Evolutionary conservation across 164 flowering plant species (phyloP).

Genomic region (Liriodendron chinense): DNA sequence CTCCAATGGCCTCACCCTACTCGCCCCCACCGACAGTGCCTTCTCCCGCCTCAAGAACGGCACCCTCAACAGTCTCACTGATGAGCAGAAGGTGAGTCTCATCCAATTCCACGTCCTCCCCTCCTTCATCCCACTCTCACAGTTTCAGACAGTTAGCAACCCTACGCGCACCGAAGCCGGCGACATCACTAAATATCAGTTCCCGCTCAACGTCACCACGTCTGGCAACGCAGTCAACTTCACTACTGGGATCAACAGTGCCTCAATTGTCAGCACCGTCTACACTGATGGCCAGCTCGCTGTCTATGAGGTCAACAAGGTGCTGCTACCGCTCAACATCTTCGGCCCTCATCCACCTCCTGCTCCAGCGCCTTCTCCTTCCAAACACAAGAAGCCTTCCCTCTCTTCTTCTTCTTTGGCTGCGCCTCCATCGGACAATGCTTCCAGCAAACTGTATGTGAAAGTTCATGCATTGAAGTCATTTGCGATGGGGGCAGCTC

Average conservation of each 20-base stretch:
- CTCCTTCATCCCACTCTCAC: slow-evolving; percentile 35
- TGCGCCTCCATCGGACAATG: neutral
- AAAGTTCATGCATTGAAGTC: neutral
- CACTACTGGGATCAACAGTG: slow-evolving; percentile 55
- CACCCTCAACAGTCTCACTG: slow-evolving; percentile 60
- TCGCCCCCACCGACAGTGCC: slow-evolving; percentile 77
- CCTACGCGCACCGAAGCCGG: slow-evolving; percentile 90
- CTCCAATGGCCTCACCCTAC: slow-evolving; percentile 56
- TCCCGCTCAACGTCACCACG: slow-evolving; percentile 69
- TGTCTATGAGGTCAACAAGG: slow-evolving; percentile 77
- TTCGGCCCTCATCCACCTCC: slow-evolving; percentile 67
- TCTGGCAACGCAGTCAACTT: slow-evolving; percentile 62
- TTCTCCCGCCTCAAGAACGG: slow-evolving; percentile 64
- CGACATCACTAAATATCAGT: slow-evolving; percentile 31
- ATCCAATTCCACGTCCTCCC: slow-evolving; percentile 77
- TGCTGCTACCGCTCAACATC: slow-evolving; percentile 61
- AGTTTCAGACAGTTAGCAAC: slow-evolving; percentile 81
- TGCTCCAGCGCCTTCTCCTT: slow-evolving; percentile 40
- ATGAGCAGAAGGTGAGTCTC: slow-evolving; percentile 53
- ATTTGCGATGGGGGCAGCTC: too few relatives aligned
- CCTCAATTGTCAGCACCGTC: slow-evolving; percentile 49
- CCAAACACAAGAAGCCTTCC: slow-evolving; percentile 39
- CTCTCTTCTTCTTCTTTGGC: neutral
- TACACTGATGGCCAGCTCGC: slow-evolving; percentile 66
- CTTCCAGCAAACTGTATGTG: neutral